A percentile compares a stretch with the other conserved stretches of the same genome.
phyloP scores from a whole-genome alignment of 768 basidiomycete species.

The Hebeloma cylindrosporum region DNA sequence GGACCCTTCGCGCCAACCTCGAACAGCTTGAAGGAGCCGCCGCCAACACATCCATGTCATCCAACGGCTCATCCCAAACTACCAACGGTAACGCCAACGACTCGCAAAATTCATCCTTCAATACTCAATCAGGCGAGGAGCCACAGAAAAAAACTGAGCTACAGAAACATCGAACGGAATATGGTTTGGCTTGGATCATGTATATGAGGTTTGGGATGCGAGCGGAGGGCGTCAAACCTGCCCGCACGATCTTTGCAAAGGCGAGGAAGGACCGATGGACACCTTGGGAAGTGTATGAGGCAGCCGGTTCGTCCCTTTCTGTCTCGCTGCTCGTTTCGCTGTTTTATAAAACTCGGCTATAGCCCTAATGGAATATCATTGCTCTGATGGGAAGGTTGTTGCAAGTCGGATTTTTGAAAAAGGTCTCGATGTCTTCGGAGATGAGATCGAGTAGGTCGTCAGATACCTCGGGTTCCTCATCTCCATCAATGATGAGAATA shows the following conservation, averaged over 20 bases:
- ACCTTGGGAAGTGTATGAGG: slow-evolving; percentile 93
- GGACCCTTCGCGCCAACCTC: slow-evolving; percentile 60
- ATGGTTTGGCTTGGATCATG: slow-evolving; percentile 79
- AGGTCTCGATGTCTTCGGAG: slow-evolving; percentile 80
- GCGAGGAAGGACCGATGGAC: slow-evolving; percentile 75
- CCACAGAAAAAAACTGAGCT: slow-evolving; percentile 54
- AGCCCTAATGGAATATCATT: slow-evolving; percentile 97
- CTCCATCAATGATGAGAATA: slow-evolving; percentile 92
- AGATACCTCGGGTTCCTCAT: slow-evolving; percentile 92
- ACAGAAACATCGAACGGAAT: slow-evolving; percentile 62
- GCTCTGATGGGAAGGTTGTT: slow-evolving; percentile 71
- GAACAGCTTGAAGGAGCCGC: slow-evolving; percentile 49
- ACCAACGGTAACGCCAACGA: slow-evolving; percentile 26
- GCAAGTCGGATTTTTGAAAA: slow-evolving; percentile 93
- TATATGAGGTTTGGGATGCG: slow-evolving; percentile 92
- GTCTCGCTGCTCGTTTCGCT: background rate
- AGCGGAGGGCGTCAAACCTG: slow-evolving; percentile 82
- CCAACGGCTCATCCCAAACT: slow-evolving; percentile 6
- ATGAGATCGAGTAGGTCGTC: slow-evolving; percentile 82
- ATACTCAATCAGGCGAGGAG: slow-evolving; percentile 51
- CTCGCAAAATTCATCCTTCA: slow-evolving; percentile 34
- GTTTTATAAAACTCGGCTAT: slow-evolving; percentile 6
- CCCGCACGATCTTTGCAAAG: slow-evolving; percentile 75
- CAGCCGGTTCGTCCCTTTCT: slow-evolving; percentile 59
- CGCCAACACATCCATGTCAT: slow-evolving; percentile 4